Evolutionary conservation across 2,329 filamentous ascomycete species (phyloP), one percentile per base, ranked within the genome.

Genomic region (Phialemoniopsis sp.): DNA sequence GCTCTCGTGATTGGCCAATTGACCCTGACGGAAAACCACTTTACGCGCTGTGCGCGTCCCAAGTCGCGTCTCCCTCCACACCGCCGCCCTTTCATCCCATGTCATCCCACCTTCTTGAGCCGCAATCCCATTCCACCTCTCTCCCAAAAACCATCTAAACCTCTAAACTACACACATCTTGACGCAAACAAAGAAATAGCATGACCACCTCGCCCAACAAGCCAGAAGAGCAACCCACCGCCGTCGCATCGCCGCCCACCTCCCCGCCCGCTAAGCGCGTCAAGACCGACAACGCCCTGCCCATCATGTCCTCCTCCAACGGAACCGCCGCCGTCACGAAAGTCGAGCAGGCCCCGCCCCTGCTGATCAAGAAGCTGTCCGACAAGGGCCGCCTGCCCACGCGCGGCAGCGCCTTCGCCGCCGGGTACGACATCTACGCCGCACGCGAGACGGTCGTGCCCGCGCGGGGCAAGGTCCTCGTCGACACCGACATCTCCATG

Each of bases 381-480:
- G 71, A 81, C 29, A 80, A 84, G 47, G 93, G 85, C n/a, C 78
- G 76, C 34, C 74, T 90, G 17, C 93, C 93, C 10, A 97, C 89
- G 0, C 82, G 91, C 40, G 93, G 93, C 50, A 94, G 87, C 49
- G 85, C 82, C 38, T 90, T 87, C 57, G 88, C 93, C 1, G 93
- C 93, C 2, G 93, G 93, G 29, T 97, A 97, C 67, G 93, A 98
- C 64, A 59, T 98, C 42, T 97, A 96, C 66, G 85, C 82, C 37
- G 78, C 89, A 3, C 79, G 80, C 55, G 78, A 85, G 29, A 84
- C 82, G 4, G 76, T 78, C 3, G 82, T 98, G 41, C 90, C 90
- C 0, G 81, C 86, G 3, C 76, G 87, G 44, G 90, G 89, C 50
- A 89, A 95, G 66, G 89, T 72, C 1, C 68, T 96, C 21, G 89